Evolutionary conservation across 495 filamentous ascomycete species (phyloP), one percentile per base, ranked within the genome.

Genomic region (Podospora sp.): DNA sequence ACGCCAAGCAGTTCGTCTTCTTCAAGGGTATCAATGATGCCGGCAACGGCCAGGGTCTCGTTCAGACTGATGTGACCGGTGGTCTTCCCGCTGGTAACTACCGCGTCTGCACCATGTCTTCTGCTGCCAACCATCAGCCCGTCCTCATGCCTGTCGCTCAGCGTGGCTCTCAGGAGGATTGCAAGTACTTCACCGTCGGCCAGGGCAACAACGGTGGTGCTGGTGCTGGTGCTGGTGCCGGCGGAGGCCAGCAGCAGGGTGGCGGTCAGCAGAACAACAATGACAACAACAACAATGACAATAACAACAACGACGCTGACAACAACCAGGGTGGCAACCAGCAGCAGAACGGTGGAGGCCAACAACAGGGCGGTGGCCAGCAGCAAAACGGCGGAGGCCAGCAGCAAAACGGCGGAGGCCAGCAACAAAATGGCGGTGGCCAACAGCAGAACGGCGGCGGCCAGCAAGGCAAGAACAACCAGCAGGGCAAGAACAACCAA

Each of bases 1-100:
- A 88, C 61, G 75, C 88, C 49, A 78, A 71, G n/a, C 77, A 76
- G 60, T 91, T 92, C 67, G 86, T 78, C 63, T 90, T 91, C 80
- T 92, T 92, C 84, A 90, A 91, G 80, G 90, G 90, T 69, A 87
- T 92, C 80, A 91, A 92, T 73, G 89, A 91, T 71, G 82, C 75
- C 61, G 90, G 89, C 56, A 81, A 92, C 71, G 89, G 89, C 36
- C 70, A 88, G 1, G 90, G 89, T 33, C 73, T 79, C 3, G 79
- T 92, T 22, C 67, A 71, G 6, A 84, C 88, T 57, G 69, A 71
- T 11, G 87, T 92, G 16, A 75, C 79, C 18, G 86, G 81, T n/a
- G 90, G 90, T 65, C 85, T 92, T 25, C 86, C 87, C 3, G 80
- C 80, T 50, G 90, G 90, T 5, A 84, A 84, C 79, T 92, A 90